phyloP scores from a whole-genome alignment of 257 asterid genomes.

The Solanum pennellii region DNA sequence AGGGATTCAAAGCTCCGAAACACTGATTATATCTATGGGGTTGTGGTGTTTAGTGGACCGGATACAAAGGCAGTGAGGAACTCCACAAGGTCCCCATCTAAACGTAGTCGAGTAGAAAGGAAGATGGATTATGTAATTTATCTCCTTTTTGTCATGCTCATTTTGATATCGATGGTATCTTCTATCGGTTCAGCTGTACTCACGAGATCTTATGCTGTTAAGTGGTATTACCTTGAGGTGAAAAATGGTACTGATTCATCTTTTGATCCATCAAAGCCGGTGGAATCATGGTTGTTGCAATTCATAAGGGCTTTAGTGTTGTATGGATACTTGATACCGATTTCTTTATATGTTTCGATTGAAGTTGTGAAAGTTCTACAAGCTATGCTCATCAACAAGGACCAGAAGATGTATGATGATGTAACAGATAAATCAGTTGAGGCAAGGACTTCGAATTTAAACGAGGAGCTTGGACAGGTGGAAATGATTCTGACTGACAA shows the following conservation, averaged over 20 bases:
- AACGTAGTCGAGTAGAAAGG: conserved; percentile 73
- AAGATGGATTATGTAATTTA: conserved; percentile 91
- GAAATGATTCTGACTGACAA: conserved; percentile 86
- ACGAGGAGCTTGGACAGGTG: conserved; percentile 89
- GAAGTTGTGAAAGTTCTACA: conserved; percentile 91
- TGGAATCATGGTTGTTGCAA: conserved; percentile 54
- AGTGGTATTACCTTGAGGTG: conserved; percentile 81
- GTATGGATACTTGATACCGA: conserved; percentile 87
- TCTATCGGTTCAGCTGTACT: conserved; percentile 61
- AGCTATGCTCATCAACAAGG: conserved; percentile 72
- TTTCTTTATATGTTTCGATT: conserved; percentile 85
- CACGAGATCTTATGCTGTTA: conserved; percentile 56
- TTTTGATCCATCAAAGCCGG: conserved; percentile 43
- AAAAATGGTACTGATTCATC: conserved; percentile 31
- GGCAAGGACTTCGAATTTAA: conserved; percentile 89
- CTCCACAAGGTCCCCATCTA: conserved; percentile 84
- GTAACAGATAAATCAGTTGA: conserved; percentile 83
- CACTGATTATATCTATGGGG: conserved; percentile 71
- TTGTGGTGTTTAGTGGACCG: conserved; percentile 74
- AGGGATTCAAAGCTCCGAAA: conserved; percentile 94
- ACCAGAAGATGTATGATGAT: conserved; percentile 76
- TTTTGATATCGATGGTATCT: conserved; percentile 65
- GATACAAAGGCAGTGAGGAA: conserved; percentile 95
- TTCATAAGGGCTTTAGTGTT: conserved; percentile 79
- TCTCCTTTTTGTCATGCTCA: conserved; percentile 56